A percentile compares a stretch with the other conserved stretches of the same genome.
These are phyloP conservation scores for Calcarisporium arbuscula DNA, from an alignment of 2,329 filamentous ascomycete genomes.

Conservation along the genomic window DNA sequence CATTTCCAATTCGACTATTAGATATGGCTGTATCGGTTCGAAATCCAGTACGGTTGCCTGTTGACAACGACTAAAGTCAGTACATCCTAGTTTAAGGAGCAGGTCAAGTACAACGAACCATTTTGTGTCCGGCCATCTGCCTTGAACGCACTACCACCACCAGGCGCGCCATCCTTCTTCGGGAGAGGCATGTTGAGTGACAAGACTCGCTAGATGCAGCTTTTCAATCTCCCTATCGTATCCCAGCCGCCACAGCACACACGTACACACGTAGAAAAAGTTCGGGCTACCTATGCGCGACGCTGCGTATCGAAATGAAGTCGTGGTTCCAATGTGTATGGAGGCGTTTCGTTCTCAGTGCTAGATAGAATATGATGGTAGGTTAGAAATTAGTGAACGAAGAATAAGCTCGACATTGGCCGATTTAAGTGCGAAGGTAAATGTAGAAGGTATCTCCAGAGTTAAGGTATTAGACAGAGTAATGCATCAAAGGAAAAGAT, in stretches of 20 bases:
- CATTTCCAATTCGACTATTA: conserved; percentile 59
- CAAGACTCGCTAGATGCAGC: conserved; percentile 14
- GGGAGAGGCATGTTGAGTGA: conserved; percentile 28
- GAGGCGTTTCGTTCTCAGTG: too few relatives aligned
- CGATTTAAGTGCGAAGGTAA: too few relatives aligned
- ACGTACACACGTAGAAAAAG: too few relatives aligned
- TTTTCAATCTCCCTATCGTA: conserved; percentile 17
- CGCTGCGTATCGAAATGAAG: not conserved
- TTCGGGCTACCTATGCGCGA: too few relatives aligned
- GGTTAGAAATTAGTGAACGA: too few relatives aligned
- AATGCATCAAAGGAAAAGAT: too few relatives aligned
- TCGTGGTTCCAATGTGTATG: too few relatives aligned
- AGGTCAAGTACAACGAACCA: conserved; percentile 27
- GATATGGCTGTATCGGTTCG: conserved; percentile 87
- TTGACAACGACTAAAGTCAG: conserved; percentile 8
- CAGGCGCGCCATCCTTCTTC: conserved; percentile 31
- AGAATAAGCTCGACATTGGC: too few relatives aligned
- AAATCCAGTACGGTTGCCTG: conserved; percentile 65
- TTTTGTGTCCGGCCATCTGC: conserved; percentile 26
- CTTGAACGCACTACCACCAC: conserved; percentile 23
- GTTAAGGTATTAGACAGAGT: too few relatives aligned
- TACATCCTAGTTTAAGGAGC: too few relatives aligned
- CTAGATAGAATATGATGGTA: too few relatives aligned
- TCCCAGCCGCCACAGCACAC: conserved; percentile 17
- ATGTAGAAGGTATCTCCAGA: too few relatives aligned